Base-by-base conservation (phyloP, 805 yeast genomes). In the Spathaspora passalidarum region DNA sequence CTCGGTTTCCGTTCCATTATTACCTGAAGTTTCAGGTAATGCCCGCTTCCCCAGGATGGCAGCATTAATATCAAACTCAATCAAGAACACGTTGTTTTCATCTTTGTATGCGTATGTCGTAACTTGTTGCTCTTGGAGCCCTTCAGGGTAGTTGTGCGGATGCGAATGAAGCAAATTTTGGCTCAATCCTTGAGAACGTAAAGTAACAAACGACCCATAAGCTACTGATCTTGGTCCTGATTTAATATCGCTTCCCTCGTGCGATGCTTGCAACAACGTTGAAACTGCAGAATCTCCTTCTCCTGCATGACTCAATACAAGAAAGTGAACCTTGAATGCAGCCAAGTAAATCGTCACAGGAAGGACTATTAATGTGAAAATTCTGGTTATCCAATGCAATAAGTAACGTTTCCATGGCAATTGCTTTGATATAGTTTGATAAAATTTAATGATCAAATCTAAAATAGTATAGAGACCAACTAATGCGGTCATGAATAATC, bases 241-340 rank as follows among this genome's bases (percentile, higher is more conserved):
- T 26, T 72, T 74, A 43, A 92, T 75, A 14, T 81, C 77, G 40
- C 83, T 80, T 9, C 86, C 88, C 43, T 77, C 76, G 51, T 94
- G 71, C 49, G 92, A 88, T 8, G 92, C 91, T 66, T 94, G 99
- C 67, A 94, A 84, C 43, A 92, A 74, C 0, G 97, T 84, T 14
- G 94, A 84, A 70, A 94, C 88, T 43, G 94, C 83, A 2, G 95
- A 86, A 63, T 92, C 96, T 36, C 98, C 99, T 0, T 96, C 82
- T 16, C 99, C 99, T 1, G 95, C 79, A 56, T 82, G 82, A 57
- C 78, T 80, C 47, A 94, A 76, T 32, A 90, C 69, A 16, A 76
- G 57, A 56, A 94, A 94, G 63, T 94, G 99, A 36, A 87, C 69
- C 60, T 83, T 86, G 76, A 94, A 94, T 57, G 84, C 80, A 25